Conservation (phyloP, 2,329 filamentous ascomycete genomes). For the Botrytis paeoniae region DNA sequence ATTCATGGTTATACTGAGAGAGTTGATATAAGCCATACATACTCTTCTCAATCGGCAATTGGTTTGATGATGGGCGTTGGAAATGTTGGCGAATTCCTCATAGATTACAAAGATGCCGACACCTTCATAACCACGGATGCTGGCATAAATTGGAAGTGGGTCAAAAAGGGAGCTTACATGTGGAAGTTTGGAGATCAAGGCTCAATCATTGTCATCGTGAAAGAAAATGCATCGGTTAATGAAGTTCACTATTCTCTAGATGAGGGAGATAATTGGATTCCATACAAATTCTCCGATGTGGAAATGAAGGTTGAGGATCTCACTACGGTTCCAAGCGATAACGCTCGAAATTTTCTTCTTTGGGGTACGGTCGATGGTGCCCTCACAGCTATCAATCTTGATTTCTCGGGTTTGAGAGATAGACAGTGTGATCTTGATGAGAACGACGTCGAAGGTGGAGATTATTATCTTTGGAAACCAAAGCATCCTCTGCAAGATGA, state of each 20-base stretch:
- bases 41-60: slow-evolving; percentile 81
- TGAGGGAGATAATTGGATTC: slow-evolving; percentile 75
- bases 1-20: slow-evolving; percentile 96
- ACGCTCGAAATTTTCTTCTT: slow-evolving; percentile 84
- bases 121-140: slow-evolving; percentile 91
- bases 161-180: slow-evolving; percentile 83
- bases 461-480: slow-evolving; percentile 87
- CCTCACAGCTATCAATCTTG: slow-evolving; percentile 75
- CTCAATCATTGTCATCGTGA: slow-evolving; percentile 84
- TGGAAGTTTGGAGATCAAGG: slow-evolving; percentile 98
- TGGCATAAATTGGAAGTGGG: slow-evolving; percentile 81
- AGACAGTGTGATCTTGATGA: slow-evolving; percentile 69
- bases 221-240: slow-evolving; percentile 66
- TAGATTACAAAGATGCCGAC: slow-evolving; percentile 56
- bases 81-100: slow-evolving; percentile 69
- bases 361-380: slow-evolving; percentile 66
- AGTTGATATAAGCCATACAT: slow-evolving; percentile 75
- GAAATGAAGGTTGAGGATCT: slow-evolving; percentile 75
- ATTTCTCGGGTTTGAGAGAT: slow-evolving; percentile 80
- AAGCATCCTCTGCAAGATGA: slow-evolving; percentile 74
- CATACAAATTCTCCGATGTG: slow-evolving; percentile 68
- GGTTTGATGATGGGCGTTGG: slow-evolving; percentile 89
- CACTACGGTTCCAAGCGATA: slow-evolving; percentile 84
- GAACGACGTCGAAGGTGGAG: slow-evolving; percentile 53
- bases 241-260: slow-evolving; percentile 73